phyloP scores from a whole-genome alignment of 2,329 filamentous ascomycete species.

The Paracoccidioides brasiliensis region DNA sequence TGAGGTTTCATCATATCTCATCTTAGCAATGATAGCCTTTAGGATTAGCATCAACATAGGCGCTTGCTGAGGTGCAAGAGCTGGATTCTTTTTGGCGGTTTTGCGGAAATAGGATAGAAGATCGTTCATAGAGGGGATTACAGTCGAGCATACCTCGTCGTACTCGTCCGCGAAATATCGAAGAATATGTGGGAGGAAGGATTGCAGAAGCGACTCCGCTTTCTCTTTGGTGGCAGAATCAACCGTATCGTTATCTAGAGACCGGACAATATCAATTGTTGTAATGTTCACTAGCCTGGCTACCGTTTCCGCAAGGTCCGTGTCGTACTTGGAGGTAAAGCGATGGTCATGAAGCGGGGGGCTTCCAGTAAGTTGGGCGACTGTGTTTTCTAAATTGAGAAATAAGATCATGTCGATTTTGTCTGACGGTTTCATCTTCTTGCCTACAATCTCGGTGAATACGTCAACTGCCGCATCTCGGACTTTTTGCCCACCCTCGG shows the following conservation, averaged over 20 bases:
- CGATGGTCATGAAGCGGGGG: conserved; percentile 66
- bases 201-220: conserved; percentile 69
- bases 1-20: conserved; percentile 93
- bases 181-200: conserved; percentile 74
- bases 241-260: conserved; percentile 55
- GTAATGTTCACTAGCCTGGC: conserved; percentile 91
- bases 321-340: conserved; percentile 79
- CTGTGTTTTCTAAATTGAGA: conserved; percentile 73
- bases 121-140: conserved; percentile 87
- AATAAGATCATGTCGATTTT: conserved; percentile 91
- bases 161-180: conserved; percentile 97
- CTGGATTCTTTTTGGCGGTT: conserved; percentile 47
- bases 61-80: conserved; percentile 61
- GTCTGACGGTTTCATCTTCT: conserved; percentile 91
- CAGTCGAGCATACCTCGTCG: conserved; percentile 92
- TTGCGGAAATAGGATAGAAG: conserved; percentile 83
- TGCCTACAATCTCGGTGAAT: conserved; percentile 87
- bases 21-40: conserved; percentile 85
- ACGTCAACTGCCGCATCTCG: conserved; percentile 87
- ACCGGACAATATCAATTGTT: conserved; percentile 73
- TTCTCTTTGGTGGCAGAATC: conserved; percentile 53
- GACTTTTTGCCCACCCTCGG: conserved; percentile 65
- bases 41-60: conserved; percentile 76
- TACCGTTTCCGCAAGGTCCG: conserved; percentile 85
- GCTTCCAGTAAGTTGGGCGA: conserved; percentile 73